Evolutionary conservation across 352 stramenopile species (phyloP), one percentile per base, ranked within the genome.

Genomic region (Phytopythium ostracodes): DNA sequence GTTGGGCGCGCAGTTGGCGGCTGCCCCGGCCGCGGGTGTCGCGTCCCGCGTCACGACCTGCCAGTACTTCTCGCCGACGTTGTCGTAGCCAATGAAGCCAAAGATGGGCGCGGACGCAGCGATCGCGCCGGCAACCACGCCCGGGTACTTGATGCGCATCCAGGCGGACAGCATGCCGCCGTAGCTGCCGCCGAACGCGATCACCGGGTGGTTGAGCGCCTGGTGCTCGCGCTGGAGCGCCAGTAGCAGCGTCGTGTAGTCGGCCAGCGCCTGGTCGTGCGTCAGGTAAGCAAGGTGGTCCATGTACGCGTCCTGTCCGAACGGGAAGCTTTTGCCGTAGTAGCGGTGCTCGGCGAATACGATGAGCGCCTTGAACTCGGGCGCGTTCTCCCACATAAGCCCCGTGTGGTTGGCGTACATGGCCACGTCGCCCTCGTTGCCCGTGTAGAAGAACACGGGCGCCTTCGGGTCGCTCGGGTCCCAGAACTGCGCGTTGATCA

Each of bases 271-370:
- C 66, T 99, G 95, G 18, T 97, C 88, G 43, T 95, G 86, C 35
- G 77, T 94, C 15, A 95, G 74, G 60, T 94, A 98, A 17, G 72
- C 68, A 24, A 98, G 59, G 58, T 95, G 70, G 65, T 77, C 75
- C 72, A 87, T 83, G 56, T 81, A 89, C 36, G 68, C 67, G 59
- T 85, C 72, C 9, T 54, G 65, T 0, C 76, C 81, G 47, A 96
- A 94, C 24, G 91, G 92, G 17, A 96, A 68, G 49, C 84, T 96
- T 60, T 92, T 75, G 54, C 96, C 96, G 68, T 98, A 98, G 75
- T 98, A 99, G 0, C 96, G 88, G 73, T 99, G 96, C 70, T 99
- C 96, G 0, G 90, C 92, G 73, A 98, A 98, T 17, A 99, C 93
- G 8, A 99, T 65, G 5, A 96, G 70, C 11, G 95, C 94, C 35